A percentile compares a stretch with the other conserved stretches of the same genome.
These are phyloP conservation scores for Eudorina sp. DNA, from an alignment of 139 green algal genomes.

Conservation along the genomic window DNA sequence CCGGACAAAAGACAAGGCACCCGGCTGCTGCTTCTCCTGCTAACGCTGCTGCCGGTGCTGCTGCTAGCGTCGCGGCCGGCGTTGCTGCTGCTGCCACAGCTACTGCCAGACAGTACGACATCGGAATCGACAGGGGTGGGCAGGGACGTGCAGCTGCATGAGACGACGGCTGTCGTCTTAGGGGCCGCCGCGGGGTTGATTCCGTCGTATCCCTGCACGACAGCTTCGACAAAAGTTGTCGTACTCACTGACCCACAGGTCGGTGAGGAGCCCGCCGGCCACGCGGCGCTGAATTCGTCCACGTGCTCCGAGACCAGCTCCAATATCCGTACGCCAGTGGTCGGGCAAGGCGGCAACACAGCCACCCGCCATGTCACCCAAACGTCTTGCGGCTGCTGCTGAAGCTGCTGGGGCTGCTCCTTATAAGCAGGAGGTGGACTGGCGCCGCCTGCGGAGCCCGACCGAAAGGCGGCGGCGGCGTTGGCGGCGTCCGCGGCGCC, in stretches of 20 bases:
- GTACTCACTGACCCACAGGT: not conserved
- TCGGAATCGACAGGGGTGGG: not conserved
- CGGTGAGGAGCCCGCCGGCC: not conserved
- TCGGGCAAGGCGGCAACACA: not conserved
- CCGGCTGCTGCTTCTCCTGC: not conserved
- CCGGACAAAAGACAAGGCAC: conserved; percentile 56
- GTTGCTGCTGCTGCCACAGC: not conserved
- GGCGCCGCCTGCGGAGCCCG: not conserved
- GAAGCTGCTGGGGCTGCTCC: not conserved
- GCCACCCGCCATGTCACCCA: conserved; percentile 28
- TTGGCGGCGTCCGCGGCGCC: not conserved
- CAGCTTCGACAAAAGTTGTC: too few species aligned
- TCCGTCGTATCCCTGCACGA: too few species aligned
- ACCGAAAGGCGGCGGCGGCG: not conserved
- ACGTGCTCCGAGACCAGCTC: not conserved
- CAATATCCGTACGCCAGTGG: not conserved
- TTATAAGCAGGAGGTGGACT: not conserved
- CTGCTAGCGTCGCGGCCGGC: not conserved
- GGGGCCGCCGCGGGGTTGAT: not conserved
- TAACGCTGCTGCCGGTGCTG: conserved; percentile 41
- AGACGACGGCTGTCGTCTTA: conserved; percentile 1
- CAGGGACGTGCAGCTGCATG: conserved; percentile 31
- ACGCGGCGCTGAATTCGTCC: not conserved
- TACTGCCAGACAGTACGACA: not conserved
- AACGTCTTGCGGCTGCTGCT: not conserved